Evolutionary conservation across 2,329 filamentous ascomycete genomes (phyloP), one percentile per base, ranked within the genome.

Genomic region (Xylogone sp.): DNA sequence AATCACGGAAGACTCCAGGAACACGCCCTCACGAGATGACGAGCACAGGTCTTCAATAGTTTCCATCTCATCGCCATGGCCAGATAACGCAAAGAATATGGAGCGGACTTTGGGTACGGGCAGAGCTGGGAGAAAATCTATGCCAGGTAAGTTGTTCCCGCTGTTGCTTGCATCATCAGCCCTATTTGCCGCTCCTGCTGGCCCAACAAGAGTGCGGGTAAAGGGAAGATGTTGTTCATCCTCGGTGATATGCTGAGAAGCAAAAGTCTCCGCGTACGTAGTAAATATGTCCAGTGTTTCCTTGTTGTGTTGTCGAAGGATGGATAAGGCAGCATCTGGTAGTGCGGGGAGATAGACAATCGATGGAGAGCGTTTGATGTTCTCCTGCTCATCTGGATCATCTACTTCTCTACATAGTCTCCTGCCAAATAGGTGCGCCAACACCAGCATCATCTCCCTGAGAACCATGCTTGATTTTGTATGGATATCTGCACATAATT

Each of bases 1-100:
- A 21, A 93, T 81, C 1, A 86, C 83, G 0, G 84, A 78, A 61
- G 88, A 79, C 60, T 93, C 88, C 0, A 93, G 76, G 70, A 90
- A 91, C 1, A 93, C 81, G 1, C 82, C 87, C 6, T 75, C 75
- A 22, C 88, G 81, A 7, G 81, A 77, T 1, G 80, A 85, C 8
- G 72, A 70, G 65, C 86, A 89, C 1, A 93, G 75, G 46, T 91
- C 86, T 18, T 78, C 73, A 18, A 91, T 82, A 0, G 76, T 83
- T 2, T 69, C 64, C 63, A 90, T 91, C 0, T 76, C 61, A 60
- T 91, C 87, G 1, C 70, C 73, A 44, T 82, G 75, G 0, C 87
- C 87, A 0, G 88, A 91, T 1, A 92, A 77, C 0, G 86, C 86
- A 2, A 84, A 78, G 58, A 92, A 92, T 0, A 83, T 73, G 0